Base-by-base conservation (phyloP, 1,284 basidiomycete genomes). In the Entoloma clypeatum region DNA sequence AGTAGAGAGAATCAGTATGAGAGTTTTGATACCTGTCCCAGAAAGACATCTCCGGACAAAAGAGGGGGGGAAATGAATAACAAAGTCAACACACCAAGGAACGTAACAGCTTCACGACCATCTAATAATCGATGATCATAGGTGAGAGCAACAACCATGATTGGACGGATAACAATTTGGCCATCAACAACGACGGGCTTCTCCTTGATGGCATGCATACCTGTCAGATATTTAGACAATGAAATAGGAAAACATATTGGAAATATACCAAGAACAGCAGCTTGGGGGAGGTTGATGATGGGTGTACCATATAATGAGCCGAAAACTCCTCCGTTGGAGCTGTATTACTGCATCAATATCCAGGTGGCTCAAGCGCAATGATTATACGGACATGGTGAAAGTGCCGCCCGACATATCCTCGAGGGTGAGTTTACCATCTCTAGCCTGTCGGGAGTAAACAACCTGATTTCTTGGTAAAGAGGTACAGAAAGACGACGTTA, bases 291-390 rank as follows among this genome's bases (percentile, higher is more conserved):
- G 75, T 98, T 99, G 71, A 99, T 94, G 64, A 93, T 94, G 37
- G 95, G 95, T 25, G 95, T 99, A 38, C 95, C 95, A 61, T 87
- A 97, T 35, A 98, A 73, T 40, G 92, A 96, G 42, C 95, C 95
- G 58, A 99, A 99, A 60, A 99, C 95, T 57, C 95, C 96, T 36
- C 96, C 96, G 64, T 99, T 99, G 41, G 95, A 98, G 66, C 89
- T 91, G 39, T n/a, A n/a, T n/a, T n/a, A n/a, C n/a, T n/a, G n/a
- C n/a, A n/a, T n/a, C n/a, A n/a, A n/a, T n/a, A n/a, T n/a, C n/a
- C n/a, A n/a, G n/a, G n/a, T n/a, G n/a, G n/a, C n/a, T n/a, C 17
- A 32, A 29, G 41, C 23, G 22, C 21, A 26, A 34, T 26, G 30
- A 29, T 23, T 37, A 33, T 32, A 71, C 82, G 50, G 54, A 90